These are phyloP conservation scores for Leccinum griseonigrum DNA, from an alignment of 1,284 basidiomycete species.

Conservation along the genomic window DNA sequence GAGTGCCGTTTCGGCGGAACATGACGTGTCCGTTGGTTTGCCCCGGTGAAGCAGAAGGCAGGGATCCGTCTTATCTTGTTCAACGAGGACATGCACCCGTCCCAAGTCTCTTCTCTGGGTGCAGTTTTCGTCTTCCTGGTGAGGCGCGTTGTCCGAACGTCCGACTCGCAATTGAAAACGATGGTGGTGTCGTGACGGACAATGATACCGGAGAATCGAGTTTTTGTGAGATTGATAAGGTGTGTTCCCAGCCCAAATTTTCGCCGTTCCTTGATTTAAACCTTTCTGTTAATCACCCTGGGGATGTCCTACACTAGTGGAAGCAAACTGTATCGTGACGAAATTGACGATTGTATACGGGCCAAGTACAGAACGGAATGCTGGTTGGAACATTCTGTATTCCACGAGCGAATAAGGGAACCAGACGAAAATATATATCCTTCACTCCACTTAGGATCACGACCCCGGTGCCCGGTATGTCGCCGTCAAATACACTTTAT, in stretches of 20 bases:
- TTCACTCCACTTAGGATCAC: conserved; percentile 59
- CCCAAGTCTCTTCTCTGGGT: conserved; percentile 47
- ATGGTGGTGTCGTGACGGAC: conserved; percentile 49
- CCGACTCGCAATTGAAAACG: conserved; percentile 53
- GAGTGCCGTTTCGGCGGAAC: conserved; percentile 42
- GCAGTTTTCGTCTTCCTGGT: conserved; percentile 56
- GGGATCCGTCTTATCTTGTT: conserved; percentile 7
- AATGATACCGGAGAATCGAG: conserved; percentile 49
- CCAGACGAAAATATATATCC: conserved; percentile 58
- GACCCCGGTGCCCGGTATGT: conserved; percentile 51
- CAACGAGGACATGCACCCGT: conserved; percentile 1
- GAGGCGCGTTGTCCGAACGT: conserved; percentile 60
- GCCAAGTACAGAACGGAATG: conserved; percentile 74
- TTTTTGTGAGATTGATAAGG: conserved; percentile 70
- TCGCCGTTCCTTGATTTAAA: background rate
- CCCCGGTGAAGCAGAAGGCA: conserved; percentile 19
- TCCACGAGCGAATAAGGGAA: conserved; percentile 59
- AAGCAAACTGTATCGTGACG: conserved; percentile 55
- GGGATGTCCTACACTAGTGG: conserved; percentile 42
- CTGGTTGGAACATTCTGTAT: conserved; percentile 77
- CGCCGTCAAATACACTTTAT: background rate
- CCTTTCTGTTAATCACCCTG: background rate
- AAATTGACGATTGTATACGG: conserved; percentile 43
- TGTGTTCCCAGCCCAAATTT: conserved; percentile 27
- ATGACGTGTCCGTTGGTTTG: conserved; percentile 26